Conservation (phyloP, 495 filamentous ascomycete species). For the Tuber magnatum region DNA sequence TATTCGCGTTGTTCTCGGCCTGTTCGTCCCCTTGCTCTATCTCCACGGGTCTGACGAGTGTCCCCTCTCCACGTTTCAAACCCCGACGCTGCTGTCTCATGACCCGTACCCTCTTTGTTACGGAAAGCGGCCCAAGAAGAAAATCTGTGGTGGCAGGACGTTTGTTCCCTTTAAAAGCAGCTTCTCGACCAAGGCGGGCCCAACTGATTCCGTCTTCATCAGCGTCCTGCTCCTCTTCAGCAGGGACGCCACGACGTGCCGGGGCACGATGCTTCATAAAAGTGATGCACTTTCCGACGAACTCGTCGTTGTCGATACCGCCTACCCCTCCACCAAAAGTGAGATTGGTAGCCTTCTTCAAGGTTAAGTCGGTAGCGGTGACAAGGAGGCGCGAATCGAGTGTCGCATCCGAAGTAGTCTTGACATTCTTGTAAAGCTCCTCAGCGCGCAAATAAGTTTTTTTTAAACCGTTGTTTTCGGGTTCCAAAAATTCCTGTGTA, state of each 20-base stretch:
- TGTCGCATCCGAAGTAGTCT: conserved; percentile 86
- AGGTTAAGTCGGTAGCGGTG: conserved; percentile 64
- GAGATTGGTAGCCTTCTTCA: conserved; percentile 56
- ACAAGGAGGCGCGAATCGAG: conserved; percentile 82
- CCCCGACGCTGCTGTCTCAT: conserved; percentile 57
- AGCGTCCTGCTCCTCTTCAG: conserved; percentile 47
- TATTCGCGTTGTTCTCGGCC: conserved; percentile 34
- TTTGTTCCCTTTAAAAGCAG: conserved; percentile 62
- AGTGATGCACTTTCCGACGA: conserved; percentile 79
- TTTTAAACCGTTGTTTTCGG: conserved; percentile 55
- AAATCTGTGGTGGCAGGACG: conserved; percentile 76
- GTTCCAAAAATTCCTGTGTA: conserved; percentile 57
- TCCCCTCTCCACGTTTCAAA: conserved; percentile 56
- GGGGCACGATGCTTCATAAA: conserved; percentile 65
- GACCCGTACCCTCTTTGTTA: conserved; percentile 72
- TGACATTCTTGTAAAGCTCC: conserved; percentile 58
- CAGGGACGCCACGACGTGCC: conserved; percentile 40
- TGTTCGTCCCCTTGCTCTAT: conserved; percentile 54
- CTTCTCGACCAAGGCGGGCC: conserved; percentile 70
- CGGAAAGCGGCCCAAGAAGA: conserved; percentile 78
- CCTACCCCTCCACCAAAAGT: conserved; percentile 56
- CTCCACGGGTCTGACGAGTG: conserved; percentile 65
- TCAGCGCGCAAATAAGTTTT: conserved; percentile 60
- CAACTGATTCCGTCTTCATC: conserved; percentile 78
- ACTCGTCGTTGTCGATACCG: conserved; percentile 85